Conservation (phyloP, 1,284 basidiomycete species). For the Marasmius oreades region DNA sequence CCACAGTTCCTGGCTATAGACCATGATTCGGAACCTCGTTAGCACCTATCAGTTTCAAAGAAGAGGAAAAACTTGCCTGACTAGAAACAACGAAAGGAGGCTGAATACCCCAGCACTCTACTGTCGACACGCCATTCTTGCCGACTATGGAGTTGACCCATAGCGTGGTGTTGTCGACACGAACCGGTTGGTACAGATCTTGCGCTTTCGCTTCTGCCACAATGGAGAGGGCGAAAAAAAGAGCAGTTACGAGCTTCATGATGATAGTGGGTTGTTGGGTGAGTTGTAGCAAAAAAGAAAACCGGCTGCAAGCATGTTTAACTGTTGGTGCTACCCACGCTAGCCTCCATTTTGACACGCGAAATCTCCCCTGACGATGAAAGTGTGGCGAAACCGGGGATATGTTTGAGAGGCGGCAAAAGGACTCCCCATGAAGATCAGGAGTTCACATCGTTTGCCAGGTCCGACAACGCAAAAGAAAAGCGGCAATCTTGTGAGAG, state of each 20-base stretch:
- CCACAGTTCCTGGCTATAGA: slow-evolving; percentile 7
- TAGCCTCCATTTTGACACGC: slow-evolving; percentile 11
- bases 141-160: slow-evolving; percentile 7
- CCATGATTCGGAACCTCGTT: too few relatives aligned
- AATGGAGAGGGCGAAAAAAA: background rate
- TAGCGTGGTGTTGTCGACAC: slow-evolving; percentile 5
- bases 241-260: background rate
- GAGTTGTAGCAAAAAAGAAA: background rate
- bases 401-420: too few relatives aligned
- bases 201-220: background rate
- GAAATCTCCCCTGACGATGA: too few relatives aligned
- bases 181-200: background rate
- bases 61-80: slow-evolving; percentile 2
- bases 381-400: too few relatives aligned
- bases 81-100: slow-evolving; percentile 7
- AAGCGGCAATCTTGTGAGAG: background rate
- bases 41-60: too few relatives aligned
- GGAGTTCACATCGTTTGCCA: too few relatives aligned
- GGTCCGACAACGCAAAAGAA: too few relatives aligned
- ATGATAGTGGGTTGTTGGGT: background rate
- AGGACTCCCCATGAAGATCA: too few relatives aligned
- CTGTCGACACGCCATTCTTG: slow-evolving; percentile 1
- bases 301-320: background rate
- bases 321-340: background rate
- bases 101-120: slow-evolving; percentile 10